phyloP scores from a whole-genome alignment of 1,139 yeast genomes.

The Lodderomyces oxycetoniae region DNA sequence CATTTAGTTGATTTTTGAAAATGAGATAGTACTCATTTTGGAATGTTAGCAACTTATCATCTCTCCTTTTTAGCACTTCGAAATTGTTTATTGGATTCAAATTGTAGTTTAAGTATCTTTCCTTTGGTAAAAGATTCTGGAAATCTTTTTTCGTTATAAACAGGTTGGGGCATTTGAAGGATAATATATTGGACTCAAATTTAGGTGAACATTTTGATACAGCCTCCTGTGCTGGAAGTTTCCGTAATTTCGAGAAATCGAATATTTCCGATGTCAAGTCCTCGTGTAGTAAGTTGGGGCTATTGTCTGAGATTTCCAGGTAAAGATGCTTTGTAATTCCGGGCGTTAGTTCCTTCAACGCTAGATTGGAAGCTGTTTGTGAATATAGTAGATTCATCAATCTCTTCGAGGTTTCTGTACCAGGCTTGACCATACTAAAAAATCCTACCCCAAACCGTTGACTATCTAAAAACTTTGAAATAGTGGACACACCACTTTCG shows the following conservation, averaged over 20 bases:
- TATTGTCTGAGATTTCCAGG: neutral
- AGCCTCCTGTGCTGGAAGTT: conserved; percentile 9
- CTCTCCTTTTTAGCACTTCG: conserved; percentile 43
- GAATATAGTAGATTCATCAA: conserved; percentile 30
- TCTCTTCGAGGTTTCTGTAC: conserved; percentile 23
- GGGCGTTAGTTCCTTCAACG: conserved; percentile 7
- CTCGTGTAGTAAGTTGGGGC: neutral
- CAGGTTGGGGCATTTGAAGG: conserved; percentile 35
- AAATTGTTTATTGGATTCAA: conserved; percentile 14
- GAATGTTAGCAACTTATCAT: conserved; percentile 37
- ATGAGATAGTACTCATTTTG: conserved; percentile 49
- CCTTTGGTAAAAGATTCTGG: conserved; percentile 30
- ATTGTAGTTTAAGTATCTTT: conserved; percentile 26
- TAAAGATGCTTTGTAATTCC: neutral
- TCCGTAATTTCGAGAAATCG: conserved; percentile 1
- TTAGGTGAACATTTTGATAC: conserved; percentile 7
- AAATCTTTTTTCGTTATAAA: conserved; percentile 37
- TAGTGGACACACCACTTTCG: too few species aligned
- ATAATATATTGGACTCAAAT: conserved; percentile 27
- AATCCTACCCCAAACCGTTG: too few species aligned
- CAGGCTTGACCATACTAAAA: conserved; percentile 14
- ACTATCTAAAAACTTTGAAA: too few species aligned
- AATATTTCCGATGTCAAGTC: neutral
- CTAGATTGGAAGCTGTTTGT: conserved; percentile 27
- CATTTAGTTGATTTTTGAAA: conserved; percentile 44